These are phyloP conservation scores for Mimosa bimucronata DNA, from an alignment of 306 rosid genomes.

Conservation along the genomic window DNA sequence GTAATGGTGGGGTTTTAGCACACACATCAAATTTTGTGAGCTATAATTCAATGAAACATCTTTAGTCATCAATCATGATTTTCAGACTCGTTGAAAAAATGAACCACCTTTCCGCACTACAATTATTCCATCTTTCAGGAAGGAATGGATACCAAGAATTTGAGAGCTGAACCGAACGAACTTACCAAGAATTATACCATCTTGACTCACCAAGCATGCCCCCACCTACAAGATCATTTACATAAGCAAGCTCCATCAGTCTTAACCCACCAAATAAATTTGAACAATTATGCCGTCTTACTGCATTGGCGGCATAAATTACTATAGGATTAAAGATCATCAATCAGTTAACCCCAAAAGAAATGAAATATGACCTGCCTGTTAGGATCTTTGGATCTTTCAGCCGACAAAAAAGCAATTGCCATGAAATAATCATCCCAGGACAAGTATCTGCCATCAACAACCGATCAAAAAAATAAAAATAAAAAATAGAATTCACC, in stretches of 20 bases:
- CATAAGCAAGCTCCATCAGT: neutral
- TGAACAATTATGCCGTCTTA: neutral
- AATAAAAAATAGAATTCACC: neutral
- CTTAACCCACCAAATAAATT: neutral
- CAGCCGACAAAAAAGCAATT: constrained; percentile 93
- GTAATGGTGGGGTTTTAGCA: neutral
- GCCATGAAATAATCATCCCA: constrained; percentile 99
- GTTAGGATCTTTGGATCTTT: constrained; percentile 93
- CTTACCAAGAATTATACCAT: constrained; percentile 88
- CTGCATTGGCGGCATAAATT: neutral
- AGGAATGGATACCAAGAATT: neutral
- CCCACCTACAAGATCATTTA: constrained; percentile 67
- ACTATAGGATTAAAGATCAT: neutral
- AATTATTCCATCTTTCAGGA: neutral
- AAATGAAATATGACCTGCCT: constrained; percentile 74
- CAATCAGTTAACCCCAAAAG: neutral
- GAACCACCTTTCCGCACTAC: neutral
- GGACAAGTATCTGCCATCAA: constrained; percentile 61
- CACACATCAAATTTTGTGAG: neutral
- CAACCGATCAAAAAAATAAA: neutral
- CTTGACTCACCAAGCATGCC: constrained; percentile 90
- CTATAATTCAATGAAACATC: neutral
- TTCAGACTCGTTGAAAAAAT: neutral
- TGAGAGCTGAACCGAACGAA: constrained; percentile 10
- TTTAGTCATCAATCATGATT: neutral